A percentile compares a stretch with the other conserved stretches of the same genome.
phyloP scores from a whole-genome alignment of 1,139 yeast species.

The Yamadazyma buinensis region DNA sequence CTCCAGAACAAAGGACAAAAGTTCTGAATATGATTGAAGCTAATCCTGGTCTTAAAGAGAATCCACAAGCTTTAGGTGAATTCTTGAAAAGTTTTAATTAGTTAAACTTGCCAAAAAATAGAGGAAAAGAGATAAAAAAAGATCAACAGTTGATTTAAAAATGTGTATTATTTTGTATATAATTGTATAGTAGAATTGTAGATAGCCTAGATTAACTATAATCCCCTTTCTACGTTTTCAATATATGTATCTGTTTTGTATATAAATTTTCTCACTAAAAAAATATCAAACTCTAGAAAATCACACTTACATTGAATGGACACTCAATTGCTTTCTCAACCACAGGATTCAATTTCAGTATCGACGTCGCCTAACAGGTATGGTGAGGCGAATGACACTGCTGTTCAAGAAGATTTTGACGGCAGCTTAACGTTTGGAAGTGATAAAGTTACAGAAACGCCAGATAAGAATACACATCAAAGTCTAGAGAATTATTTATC shows the following conservation, averaged over 20 bases:
- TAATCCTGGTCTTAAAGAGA: slow-evolving; percentile 21
- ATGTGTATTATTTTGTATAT: slow-evolving; percentile 1
- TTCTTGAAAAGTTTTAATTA: too few species aligned
- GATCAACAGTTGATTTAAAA: too few species aligned
- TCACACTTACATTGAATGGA: too few species aligned
- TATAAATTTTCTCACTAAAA: too few species aligned
- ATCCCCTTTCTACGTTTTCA: too few species aligned
- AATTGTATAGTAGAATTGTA: slow-evolving; percentile 1
- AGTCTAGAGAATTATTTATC: neutral
- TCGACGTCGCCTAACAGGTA: neutral
- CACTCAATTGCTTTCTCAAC: too few species aligned
- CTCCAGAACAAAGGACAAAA: slow-evolving; percentile 14
- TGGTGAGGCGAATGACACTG: neutral
- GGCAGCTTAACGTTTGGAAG: slow-evolving; percentile 22
- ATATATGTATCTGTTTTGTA: too few species aligned
- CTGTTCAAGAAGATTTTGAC: slow-evolving; percentile 11
- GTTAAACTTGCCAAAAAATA: too few species aligned
- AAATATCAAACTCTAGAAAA: too few species aligned
- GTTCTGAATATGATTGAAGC: slow-evolving; percentile 17
- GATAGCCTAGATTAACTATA: too few species aligned
- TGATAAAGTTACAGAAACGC: slow-evolving; percentile 8
- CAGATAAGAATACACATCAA: slow-evolving; percentile 1
- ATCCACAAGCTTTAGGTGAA: slow-evolving; percentile 19
- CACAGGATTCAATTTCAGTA: too few species aligned
- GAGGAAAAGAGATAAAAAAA: too few species aligned